phyloP scores from a whole-genome alignment of 495 filamentous ascomycete species.

The Neurospora sp. region DNA sequence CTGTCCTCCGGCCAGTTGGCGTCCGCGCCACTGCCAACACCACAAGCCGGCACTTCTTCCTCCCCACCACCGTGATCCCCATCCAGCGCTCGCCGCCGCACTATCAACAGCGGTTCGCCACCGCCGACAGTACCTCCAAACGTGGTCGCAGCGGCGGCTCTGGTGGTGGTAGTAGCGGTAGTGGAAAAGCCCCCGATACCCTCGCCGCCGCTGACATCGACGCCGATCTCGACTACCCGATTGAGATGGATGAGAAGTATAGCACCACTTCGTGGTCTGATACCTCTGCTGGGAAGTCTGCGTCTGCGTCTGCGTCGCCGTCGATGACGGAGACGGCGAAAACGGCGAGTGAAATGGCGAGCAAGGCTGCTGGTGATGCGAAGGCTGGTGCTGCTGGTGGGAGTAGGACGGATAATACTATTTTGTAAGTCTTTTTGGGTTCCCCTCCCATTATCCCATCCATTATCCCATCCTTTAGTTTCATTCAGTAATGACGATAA shows the following conservation, averaged over 20 bases:
- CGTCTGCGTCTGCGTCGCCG: not conserved
- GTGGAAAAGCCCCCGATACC: not conserved
- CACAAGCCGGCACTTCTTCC: not conserved
- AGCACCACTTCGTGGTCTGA: not conserved
- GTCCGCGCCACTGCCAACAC: not conserved
- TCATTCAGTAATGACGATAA: not conserved
- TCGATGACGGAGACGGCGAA: not conserved
- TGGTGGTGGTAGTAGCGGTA: too few species aligned
- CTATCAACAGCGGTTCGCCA: not conserved
- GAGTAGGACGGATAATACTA: not conserved
- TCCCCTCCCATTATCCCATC: not conserved
- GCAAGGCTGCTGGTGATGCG: not conserved
- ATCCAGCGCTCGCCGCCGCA: not conserved
- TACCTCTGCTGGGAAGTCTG: not conserved
- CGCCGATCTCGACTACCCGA: slow-evolving; percentile 19
- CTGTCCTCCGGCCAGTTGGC: not conserved
- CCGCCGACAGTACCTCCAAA: not conserved
- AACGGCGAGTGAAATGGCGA: not conserved
- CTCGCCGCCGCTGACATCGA: slow-evolving; percentile 15
- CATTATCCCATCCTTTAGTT: not conserved
- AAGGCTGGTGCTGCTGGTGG: not conserved
- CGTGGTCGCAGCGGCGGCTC: too few species aligned
- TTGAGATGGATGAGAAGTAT: slow-evolving; percentile 10
- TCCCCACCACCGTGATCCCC: not conserved
- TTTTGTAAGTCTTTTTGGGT: not conserved